Percentiles rank a stretch among this genome's conserved stretches.
phyloP scores from a whole-genome alignment of 2,329 filamentous ascomycete genomes.

The Fusarium miscanthi region DNA sequence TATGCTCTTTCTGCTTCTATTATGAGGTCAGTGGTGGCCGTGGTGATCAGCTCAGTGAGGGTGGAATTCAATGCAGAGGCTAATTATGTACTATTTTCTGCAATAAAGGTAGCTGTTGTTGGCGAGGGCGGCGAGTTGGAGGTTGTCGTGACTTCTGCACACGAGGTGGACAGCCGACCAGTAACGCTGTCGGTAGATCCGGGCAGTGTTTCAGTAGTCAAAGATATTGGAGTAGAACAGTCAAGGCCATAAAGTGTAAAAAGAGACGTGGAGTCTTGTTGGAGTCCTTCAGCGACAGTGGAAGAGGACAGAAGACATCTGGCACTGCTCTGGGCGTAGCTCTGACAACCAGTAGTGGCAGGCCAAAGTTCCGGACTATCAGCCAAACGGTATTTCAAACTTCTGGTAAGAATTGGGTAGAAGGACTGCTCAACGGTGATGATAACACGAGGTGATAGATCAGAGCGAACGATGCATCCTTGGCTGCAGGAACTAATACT shows the following conservation, averaged over 20 bases:
- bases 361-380: not conserved
- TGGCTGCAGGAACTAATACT: too few relatives aligned
- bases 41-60: not conserved
- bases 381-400: not conserved
- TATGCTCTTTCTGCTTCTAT: not conserved
- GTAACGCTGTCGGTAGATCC: not conserved
- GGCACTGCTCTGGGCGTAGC: not conserved
- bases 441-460: not conserved
- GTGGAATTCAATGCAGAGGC: not conserved
- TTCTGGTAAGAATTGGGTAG: not conserved
- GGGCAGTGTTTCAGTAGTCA: not conserved
- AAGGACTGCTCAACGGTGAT: not conserved
- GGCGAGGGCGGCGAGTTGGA: not conserved
- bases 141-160: not conserved
- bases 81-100: not conserved
- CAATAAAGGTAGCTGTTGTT: not conserved
- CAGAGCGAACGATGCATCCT: not conserved
- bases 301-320: not conserved
- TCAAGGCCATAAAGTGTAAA: not conserved
- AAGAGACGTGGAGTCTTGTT: not conserved
- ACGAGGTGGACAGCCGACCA: not conserved
- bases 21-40: not conserved
- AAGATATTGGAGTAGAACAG: rapidly evolving
- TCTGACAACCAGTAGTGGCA: not conserved
- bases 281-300: not conserved